These are phyloP conservation scores for Aspergillus fischeri DNA, from an alignment of 2,329 filamentous ascomycete species.

Conservation along the genomic window DNA sequence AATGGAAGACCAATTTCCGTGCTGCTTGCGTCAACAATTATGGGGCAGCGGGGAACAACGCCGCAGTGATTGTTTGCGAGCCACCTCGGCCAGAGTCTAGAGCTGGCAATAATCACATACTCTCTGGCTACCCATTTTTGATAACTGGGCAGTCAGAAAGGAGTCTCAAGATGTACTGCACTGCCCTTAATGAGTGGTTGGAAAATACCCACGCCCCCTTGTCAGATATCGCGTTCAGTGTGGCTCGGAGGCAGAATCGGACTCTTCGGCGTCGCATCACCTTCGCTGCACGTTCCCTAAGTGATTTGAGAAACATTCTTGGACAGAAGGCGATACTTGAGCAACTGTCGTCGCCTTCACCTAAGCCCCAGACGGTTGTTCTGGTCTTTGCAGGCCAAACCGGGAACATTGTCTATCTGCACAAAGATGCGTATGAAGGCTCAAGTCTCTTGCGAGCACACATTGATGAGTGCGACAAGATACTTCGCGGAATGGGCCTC, in stretches of 20 bases:
- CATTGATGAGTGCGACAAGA: constrained; percentile 22
- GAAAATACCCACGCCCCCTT: neutral
- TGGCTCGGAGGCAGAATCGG: neutral
- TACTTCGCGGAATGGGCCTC: constrained; percentile 20
- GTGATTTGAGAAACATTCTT: neutral
- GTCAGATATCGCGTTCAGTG: neutral
- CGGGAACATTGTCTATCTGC: neutral
- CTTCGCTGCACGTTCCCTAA: neutral
- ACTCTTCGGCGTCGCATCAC: neutral
- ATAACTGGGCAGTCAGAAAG: neutral
- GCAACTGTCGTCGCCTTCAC: neutral
- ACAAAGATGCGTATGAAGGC: neutral
- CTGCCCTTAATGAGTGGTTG: neutral
- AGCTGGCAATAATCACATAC: neutral
- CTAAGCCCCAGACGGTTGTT: neutral
- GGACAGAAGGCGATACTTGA: neutral
- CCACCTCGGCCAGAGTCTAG: neutral
- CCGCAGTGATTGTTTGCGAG: constrained; percentile 1
- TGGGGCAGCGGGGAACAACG: constrained; percentile 6
- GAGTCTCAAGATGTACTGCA: neutral
- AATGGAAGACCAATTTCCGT: neutral
- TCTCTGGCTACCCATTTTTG: neutral
- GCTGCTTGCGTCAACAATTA: constrained; percentile 7
- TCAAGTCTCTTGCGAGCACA: constrained; percentile 14
- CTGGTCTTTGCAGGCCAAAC: constrained; percentile 6